A percentile compares a stretch with the other conserved stretches of the same genome.
Conservation (phyloP, 1,284 basidiomycete genomes). For the Ganoderma boninense region DNA sequence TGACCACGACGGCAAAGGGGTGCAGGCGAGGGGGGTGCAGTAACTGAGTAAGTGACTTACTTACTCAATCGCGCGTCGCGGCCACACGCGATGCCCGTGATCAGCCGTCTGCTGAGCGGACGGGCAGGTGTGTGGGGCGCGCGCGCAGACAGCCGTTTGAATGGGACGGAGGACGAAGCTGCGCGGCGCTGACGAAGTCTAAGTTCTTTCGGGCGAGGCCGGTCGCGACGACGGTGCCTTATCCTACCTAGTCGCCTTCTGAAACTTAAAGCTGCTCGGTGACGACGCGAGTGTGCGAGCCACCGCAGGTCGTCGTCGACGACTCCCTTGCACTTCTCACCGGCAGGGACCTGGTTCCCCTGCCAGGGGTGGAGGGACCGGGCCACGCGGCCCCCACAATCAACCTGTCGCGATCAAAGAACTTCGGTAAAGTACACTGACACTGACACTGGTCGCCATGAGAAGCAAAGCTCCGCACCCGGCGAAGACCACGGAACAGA, state of each 20-base stretch:
- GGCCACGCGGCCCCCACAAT: neutral
- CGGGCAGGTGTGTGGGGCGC: no score
- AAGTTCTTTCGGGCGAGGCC: neutral
- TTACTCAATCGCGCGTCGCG: no score
- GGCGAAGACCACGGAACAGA: neutral
- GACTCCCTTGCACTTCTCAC: neutral
- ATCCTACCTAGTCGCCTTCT: neutral
- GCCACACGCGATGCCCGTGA: no score
- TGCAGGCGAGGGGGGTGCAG: neutral
- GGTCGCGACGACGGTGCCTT: neutral
- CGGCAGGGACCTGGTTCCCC: neutral
- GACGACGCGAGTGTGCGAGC: neutral
- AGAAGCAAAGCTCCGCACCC: neutral
- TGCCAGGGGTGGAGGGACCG: neutral
- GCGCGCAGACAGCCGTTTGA: no score
- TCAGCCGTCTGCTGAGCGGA: no score
- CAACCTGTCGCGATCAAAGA: neutral
- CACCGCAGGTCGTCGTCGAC: neutral
- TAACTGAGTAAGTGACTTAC: no score
- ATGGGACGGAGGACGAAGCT: neutral
- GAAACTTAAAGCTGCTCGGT: neutral
- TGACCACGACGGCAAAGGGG: neutral
- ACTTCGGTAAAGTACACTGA: conserved; percentile 1
- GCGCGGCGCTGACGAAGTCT: neutral
- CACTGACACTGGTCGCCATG: conserved; percentile 1